phyloP scores from a whole-genome alignment of 78 protist genomes.

The Diacronema lutheri region DNA sequence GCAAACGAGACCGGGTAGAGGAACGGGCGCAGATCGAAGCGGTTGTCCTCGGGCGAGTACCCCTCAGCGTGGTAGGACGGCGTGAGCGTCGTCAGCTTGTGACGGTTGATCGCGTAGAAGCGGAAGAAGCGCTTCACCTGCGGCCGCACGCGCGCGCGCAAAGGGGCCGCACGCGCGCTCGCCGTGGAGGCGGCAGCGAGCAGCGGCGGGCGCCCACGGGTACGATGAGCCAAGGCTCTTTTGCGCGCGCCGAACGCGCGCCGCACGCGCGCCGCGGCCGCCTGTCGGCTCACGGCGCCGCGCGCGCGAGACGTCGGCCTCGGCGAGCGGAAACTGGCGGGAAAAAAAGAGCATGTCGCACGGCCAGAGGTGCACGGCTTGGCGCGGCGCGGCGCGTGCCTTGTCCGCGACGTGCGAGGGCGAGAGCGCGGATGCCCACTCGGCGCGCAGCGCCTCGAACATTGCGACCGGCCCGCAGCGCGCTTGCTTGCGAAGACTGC shows the following conservation, averaged over 20 bases:
- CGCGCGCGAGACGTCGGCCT: too few species aligned
- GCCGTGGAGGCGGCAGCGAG: background rate
- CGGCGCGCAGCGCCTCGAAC: background rate
- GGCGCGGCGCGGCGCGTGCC: too few species aligned
- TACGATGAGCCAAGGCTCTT: background rate
- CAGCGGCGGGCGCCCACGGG: background rate
- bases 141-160: background rate
- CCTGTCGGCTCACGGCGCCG: too few species aligned
- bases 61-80: constrained; percentile 83
- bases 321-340: too few species aligned
- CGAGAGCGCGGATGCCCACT: too few species aligned
- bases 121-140: constrained; percentile 76
- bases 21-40: constrained; percentile 81
- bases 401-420: too few species aligned
- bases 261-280: too few species aligned
- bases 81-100: constrained; percentile 75
- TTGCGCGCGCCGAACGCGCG: background rate
- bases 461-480: constrained; percentile 15
- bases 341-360: too few species aligned
- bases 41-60: constrained; percentile 78
- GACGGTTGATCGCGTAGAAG: constrained; percentile 70
- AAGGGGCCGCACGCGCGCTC: background rate
- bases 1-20: constrained; percentile 33
- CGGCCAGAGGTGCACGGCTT: too few species aligned
- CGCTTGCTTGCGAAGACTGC: constrained; percentile 36